These are phyloP conservation scores for Decorospora gaudefroyi DNA, from an alignment of 2,329 filamentous ascomycete species.

Conservation along the genomic window DNA sequence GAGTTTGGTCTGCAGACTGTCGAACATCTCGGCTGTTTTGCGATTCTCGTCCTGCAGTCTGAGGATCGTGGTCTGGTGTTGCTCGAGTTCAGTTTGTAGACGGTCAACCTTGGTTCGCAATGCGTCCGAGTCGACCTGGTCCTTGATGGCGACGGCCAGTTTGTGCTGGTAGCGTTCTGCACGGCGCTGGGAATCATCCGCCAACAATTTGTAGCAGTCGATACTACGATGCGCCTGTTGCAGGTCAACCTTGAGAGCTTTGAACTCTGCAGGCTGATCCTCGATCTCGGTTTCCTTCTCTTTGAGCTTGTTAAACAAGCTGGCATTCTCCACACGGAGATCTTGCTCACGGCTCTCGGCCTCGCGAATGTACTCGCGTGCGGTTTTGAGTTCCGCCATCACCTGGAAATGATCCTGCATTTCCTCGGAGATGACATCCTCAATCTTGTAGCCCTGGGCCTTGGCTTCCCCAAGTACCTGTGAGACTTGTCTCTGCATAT, in stretches of 20 bases:
- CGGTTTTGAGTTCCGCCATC: constrained; percentile 17
- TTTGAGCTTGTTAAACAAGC: constrained; percentile 14
- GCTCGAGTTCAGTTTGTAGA: constrained; percentile 13
- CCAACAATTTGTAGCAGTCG: constrained; percentile 16
- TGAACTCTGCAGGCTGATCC: constrained; percentile 20
- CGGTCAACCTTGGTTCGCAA: constrained; percentile 11
- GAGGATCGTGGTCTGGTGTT: constrained; percentile 10
- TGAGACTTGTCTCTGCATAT: constrained; percentile 22
- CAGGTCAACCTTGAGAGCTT: constrained; percentile 23
- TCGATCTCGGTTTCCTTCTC: constrained; percentile 21
- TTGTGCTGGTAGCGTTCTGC: constrained; percentile 20
- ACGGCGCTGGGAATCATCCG: constrained; percentile 12
- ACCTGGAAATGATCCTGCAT: constrained; percentile 17
- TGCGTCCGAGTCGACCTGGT: constrained; percentile 5
- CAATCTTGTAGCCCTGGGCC: constrained; percentile 18
- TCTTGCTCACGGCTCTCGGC: constrained; percentile 17
- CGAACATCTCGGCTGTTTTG: constrained; percentile 8
- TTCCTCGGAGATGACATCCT: constrained; percentile 21
- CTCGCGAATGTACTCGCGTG: constrained; percentile 23
- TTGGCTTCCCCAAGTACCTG: constrained; percentile 16
- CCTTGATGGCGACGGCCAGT: constrained; percentile 7
- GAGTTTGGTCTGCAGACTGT: constrained; percentile 6
- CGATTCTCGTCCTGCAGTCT: constrained; percentile 21
- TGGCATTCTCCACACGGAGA: constrained; percentile 11
- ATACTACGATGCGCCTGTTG: constrained; percentile 19